These are phyloP conservation scores for Alternaria sp. DNA, from an alignment of 2,329 filamentous ascomycete genomes.

Conservation along the genomic window DNA sequence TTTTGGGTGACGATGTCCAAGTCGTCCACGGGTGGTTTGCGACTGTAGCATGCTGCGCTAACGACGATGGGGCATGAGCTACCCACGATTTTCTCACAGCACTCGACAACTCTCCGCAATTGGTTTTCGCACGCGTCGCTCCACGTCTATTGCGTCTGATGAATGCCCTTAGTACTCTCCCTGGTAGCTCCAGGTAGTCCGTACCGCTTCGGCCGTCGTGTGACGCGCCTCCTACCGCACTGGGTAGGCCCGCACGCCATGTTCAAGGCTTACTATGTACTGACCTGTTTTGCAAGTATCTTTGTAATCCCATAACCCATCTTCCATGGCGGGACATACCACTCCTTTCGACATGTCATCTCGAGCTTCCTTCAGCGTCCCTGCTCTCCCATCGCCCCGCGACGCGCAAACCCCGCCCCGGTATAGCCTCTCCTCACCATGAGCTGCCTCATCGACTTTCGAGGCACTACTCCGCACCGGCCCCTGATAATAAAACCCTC, in stretches of 20 bases:
- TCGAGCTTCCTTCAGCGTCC: background rate
- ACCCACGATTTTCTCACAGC: constrained; percentile 17
- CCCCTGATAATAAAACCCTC: background rate
- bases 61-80: constrained; percentile 15
- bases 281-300: constrained; percentile 3
- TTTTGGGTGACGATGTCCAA: background rate
- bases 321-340: background rate
- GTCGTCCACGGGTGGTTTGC: background rate
- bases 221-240: constrained; percentile 18
- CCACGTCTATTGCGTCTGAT: constrained; percentile 31
- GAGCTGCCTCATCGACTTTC: constrained; percentile 1
- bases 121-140: constrained; percentile 17
- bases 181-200: constrained; percentile 44
- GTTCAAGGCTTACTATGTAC: background rate
- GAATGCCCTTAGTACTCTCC: constrained; percentile 45
- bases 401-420: background rate
- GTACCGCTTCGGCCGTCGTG: constrained; percentile 26
- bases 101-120: constrained; percentile 16
- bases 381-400: background rate
- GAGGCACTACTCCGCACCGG: background rate
- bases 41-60: constrained; percentile 8
- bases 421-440: constrained; percentile 1
- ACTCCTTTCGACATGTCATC: background rate
- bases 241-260: constrained; percentile 17
- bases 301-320: background rate